phyloP scores from a whole-genome alignment of 106 monocot genomes.

The Dendrobium huoshanense region DNA sequence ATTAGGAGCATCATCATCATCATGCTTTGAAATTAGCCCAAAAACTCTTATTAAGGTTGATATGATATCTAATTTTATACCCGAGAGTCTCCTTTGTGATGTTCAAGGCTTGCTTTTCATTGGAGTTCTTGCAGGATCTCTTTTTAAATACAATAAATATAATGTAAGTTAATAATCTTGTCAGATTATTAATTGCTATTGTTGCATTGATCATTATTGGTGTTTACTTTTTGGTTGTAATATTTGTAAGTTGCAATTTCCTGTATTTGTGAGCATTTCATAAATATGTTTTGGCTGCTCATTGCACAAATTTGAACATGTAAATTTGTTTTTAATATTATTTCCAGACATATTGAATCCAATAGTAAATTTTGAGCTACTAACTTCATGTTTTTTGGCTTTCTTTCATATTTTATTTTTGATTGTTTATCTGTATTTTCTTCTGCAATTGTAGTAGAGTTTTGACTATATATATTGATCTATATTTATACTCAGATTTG shows the following conservation, averaged over 20 bases:
- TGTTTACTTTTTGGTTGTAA: neutral
- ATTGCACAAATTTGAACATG: neutral
- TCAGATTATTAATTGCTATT: neutral
- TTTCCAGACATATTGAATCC: neutral
- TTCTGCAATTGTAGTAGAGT: neutral
- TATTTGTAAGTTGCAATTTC: neutral
- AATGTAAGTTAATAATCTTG: conserved; percentile 16
- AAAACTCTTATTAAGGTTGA: conserved; percentile 2
- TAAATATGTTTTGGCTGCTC: neutral
- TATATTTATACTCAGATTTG: neutral
- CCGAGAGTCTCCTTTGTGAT: neutral
- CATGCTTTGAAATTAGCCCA: neutral
- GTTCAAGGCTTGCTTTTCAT: conserved; percentile 41
- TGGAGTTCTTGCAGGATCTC: conserved; percentile 39
- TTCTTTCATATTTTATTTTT: neutral
- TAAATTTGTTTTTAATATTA: neutral
- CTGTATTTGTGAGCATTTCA: neutral
- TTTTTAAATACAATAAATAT: conserved; percentile 38
- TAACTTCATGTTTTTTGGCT: neutral
- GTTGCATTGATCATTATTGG: neutral
- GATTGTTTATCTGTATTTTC: neutral
- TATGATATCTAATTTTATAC: neutral
- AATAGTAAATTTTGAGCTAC: neutral
- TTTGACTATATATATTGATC: neutral
- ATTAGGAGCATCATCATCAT: neutral